Evolutionary conservation across 2,329 filamentous ascomycete genomes (phyloP).

Genomic region (Aaosphaeria pasadenensis): DNA sequence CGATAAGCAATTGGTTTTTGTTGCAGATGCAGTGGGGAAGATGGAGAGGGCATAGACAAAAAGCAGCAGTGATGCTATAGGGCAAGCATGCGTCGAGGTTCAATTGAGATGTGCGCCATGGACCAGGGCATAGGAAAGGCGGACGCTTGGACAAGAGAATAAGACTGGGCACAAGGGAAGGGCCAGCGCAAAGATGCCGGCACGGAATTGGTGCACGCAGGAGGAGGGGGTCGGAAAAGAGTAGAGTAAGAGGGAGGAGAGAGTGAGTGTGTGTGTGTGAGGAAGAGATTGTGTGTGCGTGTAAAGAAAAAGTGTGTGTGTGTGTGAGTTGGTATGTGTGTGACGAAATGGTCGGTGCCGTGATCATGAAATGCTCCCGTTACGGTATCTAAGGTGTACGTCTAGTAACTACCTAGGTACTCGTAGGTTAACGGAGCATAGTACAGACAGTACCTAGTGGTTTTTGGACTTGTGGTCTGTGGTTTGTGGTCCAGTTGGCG

Average conservation of each 20-base stretch:
- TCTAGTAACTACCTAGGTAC: no score
- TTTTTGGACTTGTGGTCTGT: no score
- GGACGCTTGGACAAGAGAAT: constrained; percentile 27
- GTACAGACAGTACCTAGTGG: no score
- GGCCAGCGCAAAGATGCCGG: neutral
- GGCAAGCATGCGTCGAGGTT: constrained; percentile 23
- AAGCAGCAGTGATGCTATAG: constrained; percentile 28
- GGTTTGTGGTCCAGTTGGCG: neutral
- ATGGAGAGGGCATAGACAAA: constrained; percentile 11
- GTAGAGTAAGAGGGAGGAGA: constrained; percentile 1
- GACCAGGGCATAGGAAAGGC: constrained; percentile 18
- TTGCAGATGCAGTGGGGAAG: constrained; percentile 17
- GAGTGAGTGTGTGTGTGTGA: neutral
- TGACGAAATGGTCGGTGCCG: no score
- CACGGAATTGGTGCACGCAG: constrained; percentile 8
- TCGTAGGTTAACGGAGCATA: no score
- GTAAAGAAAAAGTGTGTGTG: neutral
- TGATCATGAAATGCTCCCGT: no score
- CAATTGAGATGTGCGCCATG: constrained; percentile 20
- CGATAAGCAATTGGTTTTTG: constrained; percentile 24
- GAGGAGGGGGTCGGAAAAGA: constrained; percentile 12
- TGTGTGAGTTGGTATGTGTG: neutral
- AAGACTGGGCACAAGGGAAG: constrained; percentile 15
- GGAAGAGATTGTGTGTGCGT: neutral
- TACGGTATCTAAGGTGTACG: no score